Evolutionary conservation across 2,329 filamentous ascomycete genomes (phyloP).

Genomic region (Fusarium clavum): DNA sequence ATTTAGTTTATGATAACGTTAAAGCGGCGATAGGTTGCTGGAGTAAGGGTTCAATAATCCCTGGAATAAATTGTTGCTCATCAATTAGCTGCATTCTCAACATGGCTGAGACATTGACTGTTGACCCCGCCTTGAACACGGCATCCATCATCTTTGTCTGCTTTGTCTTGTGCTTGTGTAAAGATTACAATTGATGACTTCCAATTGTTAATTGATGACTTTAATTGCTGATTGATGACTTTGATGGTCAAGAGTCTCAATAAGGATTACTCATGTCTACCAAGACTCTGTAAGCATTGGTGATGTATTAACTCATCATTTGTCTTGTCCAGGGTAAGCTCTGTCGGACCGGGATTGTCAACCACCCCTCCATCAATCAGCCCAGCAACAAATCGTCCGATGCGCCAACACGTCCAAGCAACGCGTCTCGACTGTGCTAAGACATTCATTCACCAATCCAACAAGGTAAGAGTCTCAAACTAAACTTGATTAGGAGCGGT

Average conservation of each 20-base stretch:
- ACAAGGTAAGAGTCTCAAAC: background rate
- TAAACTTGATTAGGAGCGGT: conserved; percentile 24
- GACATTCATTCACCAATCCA: conserved; percentile 12
- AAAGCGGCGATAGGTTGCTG: conserved; percentile 23
- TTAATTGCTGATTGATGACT: background rate
- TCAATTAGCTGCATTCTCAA: conserved; percentile 10
- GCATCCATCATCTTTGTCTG: background rate
- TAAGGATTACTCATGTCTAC: conserved; percentile 1
- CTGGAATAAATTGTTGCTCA: background rate
- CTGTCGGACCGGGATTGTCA: conserved; percentile 25
- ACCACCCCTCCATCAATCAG: background rate
- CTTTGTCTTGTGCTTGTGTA: background rate
- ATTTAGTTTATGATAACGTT: conserved; percentile 54
- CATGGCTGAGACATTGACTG: conserved; percentile 5
- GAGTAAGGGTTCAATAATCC: background rate
- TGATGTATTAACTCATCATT: conserved; percentile 8
- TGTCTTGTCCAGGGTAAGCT: conserved; percentile 22
- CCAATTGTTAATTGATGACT: background rate
- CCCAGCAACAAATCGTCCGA: conserved; percentile 5
- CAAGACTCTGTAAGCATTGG: conserved; percentile 17
- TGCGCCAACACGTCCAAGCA: conserved; percentile 9
- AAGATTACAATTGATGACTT: conserved; percentile 14
- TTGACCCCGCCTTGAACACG: conserved; percentile 12
- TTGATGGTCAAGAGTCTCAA: conserved; percentile 12
- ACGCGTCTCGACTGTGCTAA: conserved; percentile 7